Conservation (phyloP, 257 asterid species). For the Solanum dulcamara region DNA sequence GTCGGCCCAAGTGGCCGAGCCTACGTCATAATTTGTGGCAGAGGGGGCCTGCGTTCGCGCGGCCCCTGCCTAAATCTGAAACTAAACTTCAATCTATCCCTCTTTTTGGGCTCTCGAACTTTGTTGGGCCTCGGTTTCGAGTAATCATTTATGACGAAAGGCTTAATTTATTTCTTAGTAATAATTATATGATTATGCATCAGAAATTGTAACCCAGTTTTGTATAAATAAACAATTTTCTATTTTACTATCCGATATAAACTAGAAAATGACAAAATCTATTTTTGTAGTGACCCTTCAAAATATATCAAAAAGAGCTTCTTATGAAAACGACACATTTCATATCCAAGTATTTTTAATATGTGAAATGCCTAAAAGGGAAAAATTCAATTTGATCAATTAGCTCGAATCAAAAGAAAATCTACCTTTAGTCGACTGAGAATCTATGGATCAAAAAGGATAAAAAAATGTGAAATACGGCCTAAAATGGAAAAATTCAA, state of each 20-base stretch:
- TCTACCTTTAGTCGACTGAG: too few species aligned
- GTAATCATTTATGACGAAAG: too few species aligned
- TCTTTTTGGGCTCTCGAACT: not conserved
- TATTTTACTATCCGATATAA: too few species aligned
- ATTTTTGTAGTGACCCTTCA: not conserved
- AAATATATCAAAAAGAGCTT: not conserved
- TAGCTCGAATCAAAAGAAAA: too few species aligned
- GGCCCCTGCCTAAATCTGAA: not conserved
- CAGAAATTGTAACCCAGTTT: too few species aligned
- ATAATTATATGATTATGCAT: too few species aligned
- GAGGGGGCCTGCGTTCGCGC: slow-evolving; percentile 6
- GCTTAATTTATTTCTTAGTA: too few species aligned
- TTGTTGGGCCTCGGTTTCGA: not conserved
- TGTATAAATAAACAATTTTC: too few species aligned
- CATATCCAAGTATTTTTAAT: too few species aligned
- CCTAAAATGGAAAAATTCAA: not conserved
- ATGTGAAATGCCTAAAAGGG: not conserved
- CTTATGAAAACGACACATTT: not conserved
- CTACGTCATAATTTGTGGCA: slow-evolving; percentile 13
- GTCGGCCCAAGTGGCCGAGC: slow-evolving; percentile 7
- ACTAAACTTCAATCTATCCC: too few species aligned
- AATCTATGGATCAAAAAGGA: too few species aligned
- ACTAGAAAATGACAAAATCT: not conserved
- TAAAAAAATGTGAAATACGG: not conserved
- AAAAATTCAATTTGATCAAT: too few species aligned